Evolutionary conservation across 106 monocot genomes (phyloP).

Genomic region (Allium fistulosum): DNA sequence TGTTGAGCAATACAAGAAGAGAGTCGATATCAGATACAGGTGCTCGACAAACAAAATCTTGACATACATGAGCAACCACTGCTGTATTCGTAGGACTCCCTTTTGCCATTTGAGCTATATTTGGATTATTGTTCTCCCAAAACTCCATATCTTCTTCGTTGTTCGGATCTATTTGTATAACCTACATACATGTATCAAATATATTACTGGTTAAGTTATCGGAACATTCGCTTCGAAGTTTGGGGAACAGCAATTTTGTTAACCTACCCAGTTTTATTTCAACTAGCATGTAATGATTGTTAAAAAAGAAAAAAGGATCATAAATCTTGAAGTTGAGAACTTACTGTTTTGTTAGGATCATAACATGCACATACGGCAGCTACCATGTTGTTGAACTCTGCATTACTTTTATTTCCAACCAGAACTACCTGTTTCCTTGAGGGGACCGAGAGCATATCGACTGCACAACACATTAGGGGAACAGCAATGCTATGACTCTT

Average conservation of each 20-base stretch:
- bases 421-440: constrained; percentile 78
- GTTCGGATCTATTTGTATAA: constrained; percentile 74
- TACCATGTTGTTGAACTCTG: constrained; percentile 54
- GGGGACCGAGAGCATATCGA: constrained; percentile 56
- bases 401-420: constrained; percentile 50
- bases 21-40: constrained; percentile 39
- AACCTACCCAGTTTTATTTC: too few relatives aligned
- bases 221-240: too few relatives aligned
- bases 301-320: neutral
- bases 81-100: constrained; percentile 21
- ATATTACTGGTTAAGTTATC: neutral
- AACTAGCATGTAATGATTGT: too few relatives aligned
- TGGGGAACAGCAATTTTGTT: too few relatives aligned
- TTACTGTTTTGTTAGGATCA: constrained; percentile 73
- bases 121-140: constrained; percentile 57
- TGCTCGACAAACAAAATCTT: constrained; percentile 69
- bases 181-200: constrained; percentile 24
- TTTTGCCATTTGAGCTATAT: constrained; percentile 55
- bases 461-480: constrained; percentile 83
- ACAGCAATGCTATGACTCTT: constrained; percentile 65
- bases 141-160: constrained; percentile 67
- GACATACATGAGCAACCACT: constrained; percentile 60
- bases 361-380: constrained; percentile 43
- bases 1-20: constrained; percentile 30
- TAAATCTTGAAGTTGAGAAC: neutral